Conservation (phyloP, 805 yeast species). For the Saccharomycopsis vini region DNA sequence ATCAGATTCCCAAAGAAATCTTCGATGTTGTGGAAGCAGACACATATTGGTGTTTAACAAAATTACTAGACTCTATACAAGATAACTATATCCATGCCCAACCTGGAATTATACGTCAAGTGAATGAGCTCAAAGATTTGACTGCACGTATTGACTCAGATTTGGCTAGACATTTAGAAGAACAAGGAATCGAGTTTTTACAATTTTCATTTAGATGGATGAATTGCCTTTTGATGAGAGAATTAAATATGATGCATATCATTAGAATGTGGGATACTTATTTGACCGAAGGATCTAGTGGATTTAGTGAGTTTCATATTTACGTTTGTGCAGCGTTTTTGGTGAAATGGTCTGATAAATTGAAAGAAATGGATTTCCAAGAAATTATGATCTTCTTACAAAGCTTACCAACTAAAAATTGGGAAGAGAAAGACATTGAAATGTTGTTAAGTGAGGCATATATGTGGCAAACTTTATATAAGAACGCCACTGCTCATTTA, state of each 20-base stretch:
- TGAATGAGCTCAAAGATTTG: slow-evolving; percentile 65
- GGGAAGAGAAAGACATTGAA: slow-evolving; percentile 89
- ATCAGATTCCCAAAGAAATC: slow-evolving; percentile 42
- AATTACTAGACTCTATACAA: slow-evolving; percentile 86
- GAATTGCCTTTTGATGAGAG: slow-evolving; percentile 96
- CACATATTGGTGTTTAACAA: slow-evolving; percentile 92
- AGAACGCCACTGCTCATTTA: slow-evolving; percentile 83
- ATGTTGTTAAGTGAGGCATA: slow-evolving; percentile 89
- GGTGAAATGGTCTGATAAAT: slow-evolving; percentile 72
- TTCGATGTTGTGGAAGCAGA: slow-evolving; percentile 81
- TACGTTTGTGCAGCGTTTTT: slow-evolving; percentile 97
- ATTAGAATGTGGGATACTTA: slow-evolving; percentile 98
- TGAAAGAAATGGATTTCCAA: slow-evolving; percentile 85
- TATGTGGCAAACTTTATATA: slow-evolving; percentile 91
- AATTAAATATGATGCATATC: slow-evolving; percentile 65
- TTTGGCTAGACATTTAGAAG: slow-evolving; percentile 63
- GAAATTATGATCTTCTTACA: slow-evolving; percentile 88
- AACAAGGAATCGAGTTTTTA: slow-evolving; percentile 84
- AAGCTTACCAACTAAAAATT: slow-evolving; percentile 74
- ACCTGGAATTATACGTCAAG: slow-evolving; percentile 93
- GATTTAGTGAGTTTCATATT: slow-evolving; percentile 87
- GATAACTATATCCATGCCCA: slow-evolving; percentile 97
- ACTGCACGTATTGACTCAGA: slow-evolving; percentile 73
- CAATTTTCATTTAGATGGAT: slow-evolving; percentile 98
- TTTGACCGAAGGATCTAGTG: slow-evolving; percentile 55